Percentiles rank a stretch among this genome's conserved stretches.
These are phyloP conservation scores for Zygotorulaspora mrakii DNA, from an alignment of 1,139 yeast species.

Conservation along the genomic window DNA sequence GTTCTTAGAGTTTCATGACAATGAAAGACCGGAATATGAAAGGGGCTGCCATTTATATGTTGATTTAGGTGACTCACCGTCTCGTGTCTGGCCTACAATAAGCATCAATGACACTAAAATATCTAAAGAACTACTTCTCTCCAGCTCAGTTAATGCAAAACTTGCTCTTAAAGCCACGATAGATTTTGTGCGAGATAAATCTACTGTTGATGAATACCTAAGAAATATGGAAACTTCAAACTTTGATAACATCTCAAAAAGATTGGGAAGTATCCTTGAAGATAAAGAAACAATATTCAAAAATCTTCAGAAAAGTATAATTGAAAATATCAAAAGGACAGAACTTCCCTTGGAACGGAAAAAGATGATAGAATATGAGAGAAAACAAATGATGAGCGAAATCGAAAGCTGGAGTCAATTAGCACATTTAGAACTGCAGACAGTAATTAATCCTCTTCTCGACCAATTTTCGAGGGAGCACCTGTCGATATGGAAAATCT, in stretches of 20 bases:
- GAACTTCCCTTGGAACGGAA: slow-evolving; percentile 22
- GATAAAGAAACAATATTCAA: slow-evolving; percentile 21
- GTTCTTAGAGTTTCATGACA: slow-evolving; percentile 24
- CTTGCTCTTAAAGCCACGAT: slow-evolving; percentile 24
- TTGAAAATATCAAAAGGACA: slow-evolving; percentile 16
- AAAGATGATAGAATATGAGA: slow-evolving; percentile 17
- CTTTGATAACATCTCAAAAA: slow-evolving; percentile 11
- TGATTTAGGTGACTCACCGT: slow-evolving; percentile 14
- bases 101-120: slow-evolving; percentile 15
- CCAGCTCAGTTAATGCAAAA: slow-evolving; percentile 28
- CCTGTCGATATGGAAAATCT: slow-evolving; percentile 22
- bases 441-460: slow-evolving; percentile 26
- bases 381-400: slow-evolving; percentile 16
- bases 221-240: slow-evolving; percentile 20
- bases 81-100: slow-evolving; percentile 31
- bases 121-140: slow-evolving; percentile 11
- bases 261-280: slow-evolving; percentile 12
- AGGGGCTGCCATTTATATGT: slow-evolving; percentile 36
- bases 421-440: slow-evolving; percentile 34
- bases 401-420: slow-evolving; percentile 33
- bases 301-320: slow-evolving; percentile 23
- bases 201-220: slow-evolving; percentile 29
- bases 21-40: slow-evolving; percentile 1
- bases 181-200: slow-evolving; percentile 29
- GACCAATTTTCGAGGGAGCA: slow-evolving; percentile 16